These are phyloP conservation scores for Plasmodium reichenowi DNA, from an alignment of 169 alveolate species.

Conservation along the genomic window DNA sequence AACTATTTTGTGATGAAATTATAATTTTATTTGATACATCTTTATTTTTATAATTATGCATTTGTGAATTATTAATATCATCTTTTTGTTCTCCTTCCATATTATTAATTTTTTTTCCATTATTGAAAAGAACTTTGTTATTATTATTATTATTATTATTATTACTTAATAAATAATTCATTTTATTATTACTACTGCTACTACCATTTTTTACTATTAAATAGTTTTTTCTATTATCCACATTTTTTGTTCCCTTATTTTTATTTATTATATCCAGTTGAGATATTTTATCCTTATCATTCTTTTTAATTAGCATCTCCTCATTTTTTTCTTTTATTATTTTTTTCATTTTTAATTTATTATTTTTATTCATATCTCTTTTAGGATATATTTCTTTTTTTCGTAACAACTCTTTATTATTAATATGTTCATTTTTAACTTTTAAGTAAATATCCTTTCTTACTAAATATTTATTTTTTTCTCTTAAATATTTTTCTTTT, in stretches of 20 bases:
- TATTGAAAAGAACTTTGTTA: not conserved
- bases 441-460: slow-evolving; percentile 64
- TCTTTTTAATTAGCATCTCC: not conserved
- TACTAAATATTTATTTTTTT: slow-evolving; percentile 37
- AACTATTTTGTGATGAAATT: not conserved
- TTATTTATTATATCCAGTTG: too few relatives aligned
- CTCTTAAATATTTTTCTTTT: slow-evolving; percentile 32
- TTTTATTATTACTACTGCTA: not conserved
- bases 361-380: not conserved
- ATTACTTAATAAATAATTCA: not conserved
- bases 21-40: not conserved
- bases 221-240: not conserved
- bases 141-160: not conserved
- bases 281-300: not conserved
- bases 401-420: not conserved
- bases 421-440: slow-evolving; percentile 15
- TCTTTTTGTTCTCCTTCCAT: not conserved
- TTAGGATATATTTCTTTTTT: not conserved
- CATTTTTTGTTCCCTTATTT: not conserved
- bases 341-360: not conserved
- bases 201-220: not conserved
- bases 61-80: not conserved
- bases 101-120: not conserved
- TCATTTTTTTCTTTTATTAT: not conserved
- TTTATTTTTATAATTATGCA: not conserved